Conservation (phyloP, 2,329 filamentous ascomycete genomes). For the Xylaria hypoxylon region DNA sequence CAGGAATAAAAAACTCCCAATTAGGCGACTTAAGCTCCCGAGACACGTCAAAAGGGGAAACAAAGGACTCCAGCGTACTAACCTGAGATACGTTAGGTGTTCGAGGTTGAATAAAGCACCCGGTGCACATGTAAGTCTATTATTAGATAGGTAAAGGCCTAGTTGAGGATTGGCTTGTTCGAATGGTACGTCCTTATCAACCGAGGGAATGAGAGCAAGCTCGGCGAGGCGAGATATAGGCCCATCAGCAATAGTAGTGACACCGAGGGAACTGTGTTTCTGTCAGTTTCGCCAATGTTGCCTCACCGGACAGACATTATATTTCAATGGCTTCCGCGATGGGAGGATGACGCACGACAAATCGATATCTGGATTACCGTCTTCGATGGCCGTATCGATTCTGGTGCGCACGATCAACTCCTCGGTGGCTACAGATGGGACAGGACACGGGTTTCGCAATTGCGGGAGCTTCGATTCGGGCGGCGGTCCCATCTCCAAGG, state of each 20-base stretch:
- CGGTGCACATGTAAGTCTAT: constrained; percentile 67
- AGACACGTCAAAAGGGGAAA: too few relatives aligned
- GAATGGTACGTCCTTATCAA: constrained; percentile 69
- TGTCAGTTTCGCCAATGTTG: constrained; percentile 15
- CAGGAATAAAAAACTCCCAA: too few relatives aligned
- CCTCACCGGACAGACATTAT: not conserved
- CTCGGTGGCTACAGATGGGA: constrained; percentile 51
- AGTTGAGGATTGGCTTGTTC: constrained; percentile 68
- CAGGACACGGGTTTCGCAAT: constrained; percentile 49
- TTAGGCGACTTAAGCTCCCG: too few relatives aligned
- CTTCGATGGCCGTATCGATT: constrained; percentile 67
- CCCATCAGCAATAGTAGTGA: constrained; percentile 66
- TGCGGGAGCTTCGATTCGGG: constrained; percentile 55
- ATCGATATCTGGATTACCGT: constrained; percentile 70
- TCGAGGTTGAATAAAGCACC: constrained; percentile 70
- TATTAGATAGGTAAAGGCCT: constrained; percentile 71
- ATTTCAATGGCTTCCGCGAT: not conserved
- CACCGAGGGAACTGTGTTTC: constrained; percentile 55
- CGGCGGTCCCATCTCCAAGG: constrained; percentile 51
- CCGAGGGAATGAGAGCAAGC: constrained; percentile 65
- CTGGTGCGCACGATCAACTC: constrained; percentile 60
- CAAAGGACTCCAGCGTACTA: too few relatives aligned
- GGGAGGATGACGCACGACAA: constrained; percentile 63
- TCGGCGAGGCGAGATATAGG: constrained; percentile 68
- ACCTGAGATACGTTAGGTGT: constrained; percentile 67